Base-by-base conservation (phyloP, 345 rosid genomes). In the Mallotus nudiflorus region DNA sequence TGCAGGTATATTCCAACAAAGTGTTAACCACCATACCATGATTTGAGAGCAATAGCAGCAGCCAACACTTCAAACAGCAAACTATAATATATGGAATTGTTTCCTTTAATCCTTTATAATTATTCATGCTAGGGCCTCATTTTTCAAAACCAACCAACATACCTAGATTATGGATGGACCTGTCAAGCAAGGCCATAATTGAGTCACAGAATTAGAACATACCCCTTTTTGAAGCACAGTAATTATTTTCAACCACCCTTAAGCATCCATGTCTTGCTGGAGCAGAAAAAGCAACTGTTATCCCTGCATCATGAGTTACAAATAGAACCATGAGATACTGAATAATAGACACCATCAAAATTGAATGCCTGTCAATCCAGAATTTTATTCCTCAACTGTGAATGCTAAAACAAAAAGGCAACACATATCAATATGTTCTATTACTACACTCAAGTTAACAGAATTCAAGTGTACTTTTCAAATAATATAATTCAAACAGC, bases 221-320 rank as follows among this genome's bases (percentile, higher is more conserved):
- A 89, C 98, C 97, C 78, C 94, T 85, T 85, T 82, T 87, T n/a
- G 98, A 93, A 68, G 97, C 89, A 77, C 98, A 93, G 79, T 84
- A 94, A 76, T 84, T 88, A 77, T 94, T 94, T 67, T 91, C 98
- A 45, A 94, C 96, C 52, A 94, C 88, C 75, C 82, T 88, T 51
- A 94, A 84, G 85, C 91, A 88, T 82, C 85, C 88, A 83, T 89
- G 89, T 70, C 96, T 86, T 72, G 78, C 76, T 70, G 97, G 95
- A 78, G 93, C 96, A 59, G 92, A 81, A 75, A 85, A 91, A 70
- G 96, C 88, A 49, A 91, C 91, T 55, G 76, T 31, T 29, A 94
- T 81, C 39, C 98, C 97, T 94, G 84, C 77, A 81, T 31, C 72
- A 53, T 35, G 66, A 3, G 6, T 33, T 2, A 33, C 7, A 39